A percentile compares a stretch with the other conserved stretches of the same genome.
phyloP scores from a whole-genome alignment of 2,329 filamentous ascomycete species.

The Pseudovirgaria hyperparasitica region DNA sequence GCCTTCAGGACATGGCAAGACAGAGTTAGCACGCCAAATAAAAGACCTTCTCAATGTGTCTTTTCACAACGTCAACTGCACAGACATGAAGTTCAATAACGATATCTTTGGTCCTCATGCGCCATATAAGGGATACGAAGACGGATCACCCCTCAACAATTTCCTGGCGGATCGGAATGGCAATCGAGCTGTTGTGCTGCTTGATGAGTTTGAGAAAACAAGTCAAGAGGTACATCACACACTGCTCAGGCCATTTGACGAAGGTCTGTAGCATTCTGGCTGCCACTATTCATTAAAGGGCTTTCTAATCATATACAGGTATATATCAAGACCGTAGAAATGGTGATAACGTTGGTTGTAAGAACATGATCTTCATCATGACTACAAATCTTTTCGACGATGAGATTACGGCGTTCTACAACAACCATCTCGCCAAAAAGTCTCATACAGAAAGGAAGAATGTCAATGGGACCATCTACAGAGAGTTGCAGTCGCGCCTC shows the following conservation, averaged over 20 bases:
- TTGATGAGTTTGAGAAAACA: constrained; percentile 42
- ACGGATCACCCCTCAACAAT: constrained; percentile 34
- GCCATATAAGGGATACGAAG: constrained; percentile 21
- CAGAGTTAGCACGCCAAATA: constrained; percentile 31
- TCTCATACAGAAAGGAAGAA: constrained; percentile 7
- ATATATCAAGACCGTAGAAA: constrained; percentile 29
- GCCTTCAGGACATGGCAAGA: constrained; percentile 38
- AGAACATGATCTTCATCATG: constrained; percentile 37
- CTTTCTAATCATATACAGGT: constrained; percentile 4
- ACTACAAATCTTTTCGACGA: constrained; percentile 32
- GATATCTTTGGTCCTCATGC: constrained; percentile 32
- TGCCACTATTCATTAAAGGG: background rate
- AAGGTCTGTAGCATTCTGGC: constrained; percentile 16
- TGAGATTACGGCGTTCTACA: constrained; percentile 28
- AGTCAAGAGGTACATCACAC: constrained; percentile 26
- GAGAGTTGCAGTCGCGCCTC: constrained; percentile 9
- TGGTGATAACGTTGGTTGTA: constrained; percentile 24
- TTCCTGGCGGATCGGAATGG: constrained; percentile 28
- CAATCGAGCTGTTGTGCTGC: constrained; percentile 30
- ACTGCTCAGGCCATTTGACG: constrained; percentile 32
- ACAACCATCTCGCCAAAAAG: constrained; percentile 11
- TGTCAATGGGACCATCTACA: constrained; percentile 9
- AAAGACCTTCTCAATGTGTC: constrained; percentile 27
- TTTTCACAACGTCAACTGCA: constrained; percentile 28
- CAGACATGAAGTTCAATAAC: constrained; percentile 21